Conservation (phyloP, 2,329 filamentous ascomycete species). For the Clathrospora elynae region DNA sequence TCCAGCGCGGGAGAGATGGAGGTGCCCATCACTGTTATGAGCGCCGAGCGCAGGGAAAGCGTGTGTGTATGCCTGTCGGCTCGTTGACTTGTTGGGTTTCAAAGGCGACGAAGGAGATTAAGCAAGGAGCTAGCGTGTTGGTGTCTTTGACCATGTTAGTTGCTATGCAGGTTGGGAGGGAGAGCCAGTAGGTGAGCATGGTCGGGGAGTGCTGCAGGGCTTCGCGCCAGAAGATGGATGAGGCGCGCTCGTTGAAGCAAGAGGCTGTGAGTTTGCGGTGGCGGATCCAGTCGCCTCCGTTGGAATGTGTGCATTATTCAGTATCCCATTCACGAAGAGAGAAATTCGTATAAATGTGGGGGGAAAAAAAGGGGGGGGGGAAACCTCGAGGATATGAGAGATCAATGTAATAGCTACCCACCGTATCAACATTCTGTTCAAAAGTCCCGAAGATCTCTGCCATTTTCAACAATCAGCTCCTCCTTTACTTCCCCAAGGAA, state of each 20-base stretch:
- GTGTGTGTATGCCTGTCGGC: slow-evolving; percentile 19
- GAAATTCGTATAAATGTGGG: not conserved
- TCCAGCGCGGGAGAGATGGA: slow-evolving; percentile 25
- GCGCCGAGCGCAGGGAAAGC: slow-evolving; percentile 26
- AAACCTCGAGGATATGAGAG: too few species aligned
- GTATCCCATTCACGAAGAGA: not conserved
- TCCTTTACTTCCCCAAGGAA: not conserved
- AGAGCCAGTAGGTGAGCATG: slow-evolving; percentile 27
- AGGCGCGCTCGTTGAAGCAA: slow-evolving; percentile 53
- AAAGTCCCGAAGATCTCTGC: slow-evolving; percentile 25
- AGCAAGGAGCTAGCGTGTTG: slow-evolving; percentile 45
- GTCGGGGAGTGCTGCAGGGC: slow-evolving; percentile 61
- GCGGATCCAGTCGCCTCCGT: slow-evolving; percentile 42
- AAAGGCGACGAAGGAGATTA: slow-evolving; percentile 48
- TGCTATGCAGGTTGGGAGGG: slow-evolving; percentile 28
- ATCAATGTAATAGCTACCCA: slow-evolving; percentile 14
- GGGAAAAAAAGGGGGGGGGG: too few species aligned
- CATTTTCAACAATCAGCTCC: not conserved
- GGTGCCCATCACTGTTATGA: slow-evolving; percentile 36
- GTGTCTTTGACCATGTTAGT: slow-evolving; percentile 39
- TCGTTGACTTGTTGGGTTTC: slow-evolving; percentile 28
- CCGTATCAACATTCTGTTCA: slow-evolving; percentile 30
- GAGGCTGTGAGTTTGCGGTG: slow-evolving; percentile 52
- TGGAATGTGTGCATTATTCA: slow-evolving; percentile 5
- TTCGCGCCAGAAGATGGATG: slow-evolving; percentile 59